Evolutionary conservation across 495 filamentous ascomycete species (phyloP).

Genomic region (Penicillium atrosanguineum): DNA sequence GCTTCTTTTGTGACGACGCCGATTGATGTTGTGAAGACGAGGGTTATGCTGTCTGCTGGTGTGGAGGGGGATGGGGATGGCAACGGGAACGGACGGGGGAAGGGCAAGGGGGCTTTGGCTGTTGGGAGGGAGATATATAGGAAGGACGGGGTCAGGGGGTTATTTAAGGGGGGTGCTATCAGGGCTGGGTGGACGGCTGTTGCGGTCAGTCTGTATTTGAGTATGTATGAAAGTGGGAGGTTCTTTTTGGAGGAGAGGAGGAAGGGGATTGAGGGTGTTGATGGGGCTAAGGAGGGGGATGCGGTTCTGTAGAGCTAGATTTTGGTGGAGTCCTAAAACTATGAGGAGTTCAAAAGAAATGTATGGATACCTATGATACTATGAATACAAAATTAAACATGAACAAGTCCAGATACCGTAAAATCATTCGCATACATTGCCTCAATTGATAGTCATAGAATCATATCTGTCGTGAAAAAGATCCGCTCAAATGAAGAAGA

Average conservation of each 20-base stretch:
- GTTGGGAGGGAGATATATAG: slow-evolving; percentile 61
- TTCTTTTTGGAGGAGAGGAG: slow-evolving; percentile 59
- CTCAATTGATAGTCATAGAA: slow-evolving; percentile 7
- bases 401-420: too few species aligned
- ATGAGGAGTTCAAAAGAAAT: too few species aligned
- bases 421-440: neutral
- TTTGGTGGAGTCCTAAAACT: neutral
- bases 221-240: slow-evolving; percentile 78
- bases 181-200: slow-evolving; percentile 78
- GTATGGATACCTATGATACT: too few species aligned
- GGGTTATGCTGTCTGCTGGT: slow-evolving; percentile 63
- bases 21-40: slow-evolving; percentile 80
- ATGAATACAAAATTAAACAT: too few species aligned
- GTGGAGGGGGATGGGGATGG: neutral
- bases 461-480: slow-evolving; percentile 20
- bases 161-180: slow-evolving; percentile 76
- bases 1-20: slow-evolving; percentile 75
- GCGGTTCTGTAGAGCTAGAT: slow-evolving; percentile 3
- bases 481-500: neutral
- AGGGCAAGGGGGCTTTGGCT: slow-evolving; percentile 36
- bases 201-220: slow-evolving; percentile 79
- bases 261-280: slow-evolving; percentile 14
- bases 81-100: slow-evolving; percentile 12
- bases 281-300: slow-evolving; percentile 1
- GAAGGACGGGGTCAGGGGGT: slow-evolving; percentile 64